A percentile compares a stretch with the other conserved stretches of the same genome.
Conservation (phyloP, 305 asterid genomes). For the Fraxinus ornus region DNA sequence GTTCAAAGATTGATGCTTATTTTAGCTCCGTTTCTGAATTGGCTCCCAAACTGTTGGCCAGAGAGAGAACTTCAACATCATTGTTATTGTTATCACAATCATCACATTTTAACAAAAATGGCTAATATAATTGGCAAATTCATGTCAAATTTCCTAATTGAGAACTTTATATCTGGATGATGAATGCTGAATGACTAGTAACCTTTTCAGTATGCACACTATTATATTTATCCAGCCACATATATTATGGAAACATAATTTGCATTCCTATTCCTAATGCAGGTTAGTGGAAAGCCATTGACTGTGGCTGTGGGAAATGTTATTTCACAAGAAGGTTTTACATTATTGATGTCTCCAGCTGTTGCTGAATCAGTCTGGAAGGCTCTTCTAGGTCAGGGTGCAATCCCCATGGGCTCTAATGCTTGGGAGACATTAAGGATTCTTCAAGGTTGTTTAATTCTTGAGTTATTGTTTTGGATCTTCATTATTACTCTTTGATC, state of each 20-base stretch:
- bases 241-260: background rate
- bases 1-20: background rate
- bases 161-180: constrained; percentile 11
- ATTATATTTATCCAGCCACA: constrained; percentile 6
- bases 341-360: constrained; percentile 68
- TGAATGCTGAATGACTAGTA: constrained; percentile 15
- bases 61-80: background rate
- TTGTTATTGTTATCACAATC: background rate
- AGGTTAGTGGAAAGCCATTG: constrained; percentile 86
- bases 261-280: constrained; percentile 26
- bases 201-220: background rate
- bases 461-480: background rate
- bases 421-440: constrained; percentile 93
- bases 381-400: constrained; percentile 70
- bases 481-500: background rate
- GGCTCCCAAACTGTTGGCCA: background rate
- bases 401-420: constrained; percentile 64
- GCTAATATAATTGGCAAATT: background rate
- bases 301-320: constrained; percentile 88
- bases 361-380: constrained; percentile 66
- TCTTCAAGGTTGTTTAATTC: constrained; percentile 62
- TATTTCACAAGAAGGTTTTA: constrained; percentile 75
- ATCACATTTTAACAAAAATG: background rate
- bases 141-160: background rate
- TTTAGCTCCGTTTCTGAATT: background rate